A percentile compares a stretch with the other conserved stretches of the same genome.
Evolutionary conservation across 768 basidiomycete species (phyloP).

Genomic region (Pholiota conissans): DNA sequence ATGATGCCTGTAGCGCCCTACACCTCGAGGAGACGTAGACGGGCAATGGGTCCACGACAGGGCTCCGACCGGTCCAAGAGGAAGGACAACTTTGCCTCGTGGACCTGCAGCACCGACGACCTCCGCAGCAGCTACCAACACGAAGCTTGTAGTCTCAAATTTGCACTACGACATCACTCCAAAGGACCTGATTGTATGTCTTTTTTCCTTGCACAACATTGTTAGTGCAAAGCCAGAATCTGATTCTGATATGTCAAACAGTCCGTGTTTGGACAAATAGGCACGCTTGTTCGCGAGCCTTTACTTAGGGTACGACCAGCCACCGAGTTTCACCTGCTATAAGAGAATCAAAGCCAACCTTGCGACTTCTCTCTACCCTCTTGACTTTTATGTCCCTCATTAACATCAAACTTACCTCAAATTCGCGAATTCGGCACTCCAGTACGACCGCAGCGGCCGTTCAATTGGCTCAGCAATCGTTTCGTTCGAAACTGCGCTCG

Average conservation of each 20-base stretch:
- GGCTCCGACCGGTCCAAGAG: conserved; percentile 47
- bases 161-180: conserved; percentile 90
- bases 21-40: conserved; percentile 46
- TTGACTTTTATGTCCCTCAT: conserved; percentile 34
- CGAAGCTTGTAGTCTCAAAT: conserved; percentile 77
- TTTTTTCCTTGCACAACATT: background rate
- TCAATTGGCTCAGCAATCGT: conserved; percentile 83
- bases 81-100: conserved; percentile 24
- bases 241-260: conserved; percentile 29
- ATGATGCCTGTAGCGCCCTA: conserved; percentile 48
- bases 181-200: conserved; percentile 82
- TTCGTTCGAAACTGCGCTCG: conserved; percentile 72
- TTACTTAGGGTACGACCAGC: conserved; percentile 90
- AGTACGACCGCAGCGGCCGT: conserved; percentile 97
- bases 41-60: conserved; percentile 80
- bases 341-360: conserved; percentile 50
- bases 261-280: conserved; percentile 90
- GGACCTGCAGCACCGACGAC: conserved; percentile 17
- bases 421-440: conserved; percentile 24
- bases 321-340: conserved; percentile 59
- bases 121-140: conserved; percentile 38
- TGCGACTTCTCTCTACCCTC: conserved; percentile 38
- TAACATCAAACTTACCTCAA: conserved; percentile 27
- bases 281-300: conserved; percentile 91
- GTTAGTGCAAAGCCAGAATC: background rate